Evolutionary conservation across 768 basidiomycete genomes (phyloP), one percentile per base, ranked within the genome.

Genomic region (Mycena rebaudengoi): DNA sequence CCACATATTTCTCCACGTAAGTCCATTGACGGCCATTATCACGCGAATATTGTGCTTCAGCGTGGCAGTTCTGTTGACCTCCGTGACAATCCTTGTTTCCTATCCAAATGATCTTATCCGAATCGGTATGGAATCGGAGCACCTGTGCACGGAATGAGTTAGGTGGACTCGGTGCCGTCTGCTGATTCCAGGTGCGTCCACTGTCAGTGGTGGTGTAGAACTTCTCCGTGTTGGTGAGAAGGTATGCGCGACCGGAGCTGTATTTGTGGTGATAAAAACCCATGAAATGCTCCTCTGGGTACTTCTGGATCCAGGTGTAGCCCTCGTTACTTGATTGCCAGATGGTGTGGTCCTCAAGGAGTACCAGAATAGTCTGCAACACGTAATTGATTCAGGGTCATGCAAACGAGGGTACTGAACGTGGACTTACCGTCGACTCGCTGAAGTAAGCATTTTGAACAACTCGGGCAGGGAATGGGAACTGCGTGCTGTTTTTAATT

Each of bases 311-410:
- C 96, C 96, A 99, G 0, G 88, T 89, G 76, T 94, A 95, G 1
- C 97, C 97, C 76, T 99, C 96, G 72, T 95, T 98, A 70, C 86
- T 87, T 0, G 95, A 97, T 79, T 98, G 95, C 95, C 94, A 98
- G 53, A 98, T 82, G 0, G 85, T 83, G 62, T 86, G 77, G 71
- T 98, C 95, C 0, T 73, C 72, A 3, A 98, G 83, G 5, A 92
- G 89, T 39, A 94, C 87, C 35, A 99, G 86, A 57, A 98, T 85
- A 0, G 95, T 95, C 86, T 93, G 0, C 64, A 52, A 43, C 30
- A n/a, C n/a, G n/a, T 21, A 43, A 40, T 21, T 65, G 2, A 23
- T 54, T 73, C 39, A 61, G 50, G 35, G 26, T 21, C 18, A 26
- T n/a, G 3, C 7, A 20, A 5, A 10, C 7, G 5, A 2, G 14